Evolutionary conservation across 371 early-diverging fungal species (phyloP).

Genomic region (Syncephalastrum contaminatum): DNA sequence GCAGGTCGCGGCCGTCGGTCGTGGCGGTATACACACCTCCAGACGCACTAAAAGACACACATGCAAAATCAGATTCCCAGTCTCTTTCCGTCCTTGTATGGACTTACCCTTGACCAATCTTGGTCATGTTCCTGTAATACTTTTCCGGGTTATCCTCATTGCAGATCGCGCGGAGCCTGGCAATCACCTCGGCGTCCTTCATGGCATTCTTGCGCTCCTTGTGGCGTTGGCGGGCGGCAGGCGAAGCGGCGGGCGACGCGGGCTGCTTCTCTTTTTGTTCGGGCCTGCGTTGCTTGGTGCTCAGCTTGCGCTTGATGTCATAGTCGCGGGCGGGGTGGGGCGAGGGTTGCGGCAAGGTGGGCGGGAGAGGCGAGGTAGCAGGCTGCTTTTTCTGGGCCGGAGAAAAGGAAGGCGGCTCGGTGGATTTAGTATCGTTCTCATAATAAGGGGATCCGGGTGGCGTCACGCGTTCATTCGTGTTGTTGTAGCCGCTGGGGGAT

Average conservation of each 20-base stretch:
- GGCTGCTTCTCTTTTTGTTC: conserved; percentile 49
- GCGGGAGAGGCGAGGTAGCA: neutral
- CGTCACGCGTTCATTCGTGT: conserved; percentile 1
- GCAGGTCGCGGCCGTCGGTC: conserved; percentile 60
- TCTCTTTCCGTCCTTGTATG: neutral
- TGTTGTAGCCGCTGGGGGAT: neutral
- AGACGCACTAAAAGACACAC: conserved; percentile 74
- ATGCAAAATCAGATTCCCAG: no score
- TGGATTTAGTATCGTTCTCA: no score
- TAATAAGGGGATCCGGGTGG: no score
- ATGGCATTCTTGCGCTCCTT: conserved; percentile 47
- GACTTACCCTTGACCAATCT: conserved; percentile 91
- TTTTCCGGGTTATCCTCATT: conserved; percentile 86
- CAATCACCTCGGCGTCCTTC: conserved; percentile 77
- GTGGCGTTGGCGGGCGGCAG: conserved; percentile 45
- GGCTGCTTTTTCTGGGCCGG: neutral
- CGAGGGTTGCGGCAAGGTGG: conserved; percentile 6
- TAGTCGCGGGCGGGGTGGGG: conserved; percentile 45
- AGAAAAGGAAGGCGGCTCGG: no score
- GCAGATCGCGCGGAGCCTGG: conserved; percentile 83
- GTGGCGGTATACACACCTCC: conserved; percentile 92
- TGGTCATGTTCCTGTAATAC: conserved; percentile 77
- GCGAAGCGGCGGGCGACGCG: conserved; percentile 25
- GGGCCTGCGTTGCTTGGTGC: conserved; percentile 43
- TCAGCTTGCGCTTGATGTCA: conserved; percentile 46